Conservation (phyloP, 2,329 filamentous ascomycete species). For the Beauveria rudraprayagi region DNA sequence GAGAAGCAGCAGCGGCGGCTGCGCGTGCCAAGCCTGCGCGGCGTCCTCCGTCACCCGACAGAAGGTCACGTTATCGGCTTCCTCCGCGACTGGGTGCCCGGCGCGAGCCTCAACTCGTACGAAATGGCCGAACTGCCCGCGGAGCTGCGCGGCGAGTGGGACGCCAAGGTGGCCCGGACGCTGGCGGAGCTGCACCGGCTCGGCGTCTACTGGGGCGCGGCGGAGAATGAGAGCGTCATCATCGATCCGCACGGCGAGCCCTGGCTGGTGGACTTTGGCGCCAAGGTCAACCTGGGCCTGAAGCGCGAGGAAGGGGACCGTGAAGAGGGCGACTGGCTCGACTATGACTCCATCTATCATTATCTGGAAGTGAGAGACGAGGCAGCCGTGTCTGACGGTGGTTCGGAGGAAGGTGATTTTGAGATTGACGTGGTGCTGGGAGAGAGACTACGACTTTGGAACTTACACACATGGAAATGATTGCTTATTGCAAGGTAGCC, state of each 20-base stretch:
- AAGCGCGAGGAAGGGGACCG: background rate
- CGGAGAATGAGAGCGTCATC: background rate
- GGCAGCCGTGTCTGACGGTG: no score
- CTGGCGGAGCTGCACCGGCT: background rate
- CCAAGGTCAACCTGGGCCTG: background rate
- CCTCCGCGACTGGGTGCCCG: conserved; percentile 9
- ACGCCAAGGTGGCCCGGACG: background rate
- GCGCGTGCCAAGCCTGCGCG: background rate
- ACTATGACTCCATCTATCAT: background rate
- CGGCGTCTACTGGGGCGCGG: background rate
- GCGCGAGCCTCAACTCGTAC: background rate
- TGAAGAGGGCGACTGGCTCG: conserved; percentile 3
- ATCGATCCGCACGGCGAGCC: background rate
- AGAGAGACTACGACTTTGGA: background rate
- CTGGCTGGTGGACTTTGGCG: conserved; percentile 7
- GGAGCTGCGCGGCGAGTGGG: background rate
- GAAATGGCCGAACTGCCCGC: background rate
- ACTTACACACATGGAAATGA: background rate
- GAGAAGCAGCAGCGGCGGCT: background rate
- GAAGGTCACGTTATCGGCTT: conserved; percentile 10
- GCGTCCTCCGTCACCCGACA: background rate
- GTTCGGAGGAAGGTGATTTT: background rate
- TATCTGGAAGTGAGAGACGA: background rate
- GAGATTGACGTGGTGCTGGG: background rate
- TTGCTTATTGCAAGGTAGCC: background rate